Percentiles rank a stretch among this genome's conserved stretches.
phyloP scores from a whole-genome alignment of 768 basidiomycete species.

The Pleurotus sapidus region DNA sequence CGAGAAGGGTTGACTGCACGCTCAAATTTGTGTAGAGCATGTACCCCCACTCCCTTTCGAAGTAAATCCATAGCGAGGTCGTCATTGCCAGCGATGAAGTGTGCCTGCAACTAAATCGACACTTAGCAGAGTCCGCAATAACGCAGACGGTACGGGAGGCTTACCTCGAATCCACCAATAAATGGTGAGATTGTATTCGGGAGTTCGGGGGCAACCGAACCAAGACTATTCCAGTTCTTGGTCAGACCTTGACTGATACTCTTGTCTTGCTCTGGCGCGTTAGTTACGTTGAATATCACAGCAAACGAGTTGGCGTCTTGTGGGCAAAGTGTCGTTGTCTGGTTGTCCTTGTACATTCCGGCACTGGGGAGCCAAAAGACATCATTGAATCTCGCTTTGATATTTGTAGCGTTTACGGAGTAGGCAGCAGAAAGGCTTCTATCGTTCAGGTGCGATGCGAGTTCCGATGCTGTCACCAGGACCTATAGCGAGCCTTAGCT shows the following conservation, averaged over 20 bases:
- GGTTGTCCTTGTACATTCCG: slow-evolving; percentile 55
- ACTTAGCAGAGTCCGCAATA: neutral
- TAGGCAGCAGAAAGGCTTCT: slow-evolving; percentile 32
- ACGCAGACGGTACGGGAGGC: slow-evolving; percentile 5
- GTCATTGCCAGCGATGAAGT: slow-evolving; percentile 53
- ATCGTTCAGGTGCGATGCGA: slow-evolving; percentile 38
- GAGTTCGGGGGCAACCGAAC: slow-evolving; percentile 52
- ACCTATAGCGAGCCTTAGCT: slow-evolving; percentile 28
- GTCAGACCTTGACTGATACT: slow-evolving; percentile 44
- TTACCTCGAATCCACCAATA: slow-evolving; percentile 56
- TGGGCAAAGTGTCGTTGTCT: slow-evolving; percentile 47
- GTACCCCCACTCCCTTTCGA: slow-evolving; percentile 54
- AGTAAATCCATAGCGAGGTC: slow-evolving; percentile 50
- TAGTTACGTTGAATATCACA: slow-evolving; percentile 49
- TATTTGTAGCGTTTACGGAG: slow-evolving; percentile 40
- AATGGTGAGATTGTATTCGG: slow-evolving; percentile 61
- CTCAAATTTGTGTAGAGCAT: slow-evolving; percentile 54
- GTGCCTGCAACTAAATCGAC: slow-evolving; percentile 46
- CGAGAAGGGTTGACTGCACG: slow-evolving; percentile 55
- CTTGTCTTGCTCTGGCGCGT: slow-evolving; percentile 30
- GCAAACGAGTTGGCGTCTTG: slow-evolving; percentile 61
- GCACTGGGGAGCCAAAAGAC: slow-evolving; percentile 46
- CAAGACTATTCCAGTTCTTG: slow-evolving; percentile 51
- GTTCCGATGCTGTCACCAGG: slow-evolving; percentile 41
- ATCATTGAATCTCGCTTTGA: slow-evolving; percentile 48